Evolutionary conservation across 148 eudicot species (phyloP), one percentile per base, ranked within the genome.

Genomic region (Hydrangea macrophylla): DNA sequence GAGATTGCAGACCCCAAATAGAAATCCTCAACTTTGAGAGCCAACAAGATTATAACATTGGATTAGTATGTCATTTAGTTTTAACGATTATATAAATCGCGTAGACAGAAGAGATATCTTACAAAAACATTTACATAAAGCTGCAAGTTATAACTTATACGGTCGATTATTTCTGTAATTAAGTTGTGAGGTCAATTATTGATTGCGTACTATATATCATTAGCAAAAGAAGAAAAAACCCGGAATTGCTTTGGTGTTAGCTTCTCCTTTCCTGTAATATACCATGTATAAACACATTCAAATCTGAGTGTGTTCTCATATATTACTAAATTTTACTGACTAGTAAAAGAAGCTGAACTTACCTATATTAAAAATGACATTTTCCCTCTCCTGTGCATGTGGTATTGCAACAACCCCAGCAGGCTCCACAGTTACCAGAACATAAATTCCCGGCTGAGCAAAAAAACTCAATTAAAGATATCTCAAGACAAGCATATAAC

Each of bases 341-440:
- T 17, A 30, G 32, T 63, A 57, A 59, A 11, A 24, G 11, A 48
- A 63, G 32, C 56, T 30, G 2, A 30, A 33, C 32, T 28, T 88
- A 92, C 98, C 98, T 75, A 88, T 88, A 80, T 93, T 93, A 60
- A 80, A 90, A 59, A 88, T 58, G 59, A 85, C 80, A 54, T 73
- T 67, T 64, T 90, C 76, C 78, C 90, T 86, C 73, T 93, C 98
- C 50, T 79, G 73, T 55, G 58, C 86, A 36, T 86, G 78, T 30
- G 83, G 89, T 73, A 88, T 72, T 48, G 95, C 98, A 64, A 93
- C 96, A 73, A 86, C 79, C 26, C 98, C 96, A 62, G 82, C 96
- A 61, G 98, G 85, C 70, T 90, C 90, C 70, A 88, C 95, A 70
- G 82, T 85, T 57, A 93, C 76, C 77, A 86, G 61, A 45, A 85